Base-by-base conservation (phyloP, 2,329 filamentous ascomycete genomes). In the Acrodontium crateriforme region DNA sequence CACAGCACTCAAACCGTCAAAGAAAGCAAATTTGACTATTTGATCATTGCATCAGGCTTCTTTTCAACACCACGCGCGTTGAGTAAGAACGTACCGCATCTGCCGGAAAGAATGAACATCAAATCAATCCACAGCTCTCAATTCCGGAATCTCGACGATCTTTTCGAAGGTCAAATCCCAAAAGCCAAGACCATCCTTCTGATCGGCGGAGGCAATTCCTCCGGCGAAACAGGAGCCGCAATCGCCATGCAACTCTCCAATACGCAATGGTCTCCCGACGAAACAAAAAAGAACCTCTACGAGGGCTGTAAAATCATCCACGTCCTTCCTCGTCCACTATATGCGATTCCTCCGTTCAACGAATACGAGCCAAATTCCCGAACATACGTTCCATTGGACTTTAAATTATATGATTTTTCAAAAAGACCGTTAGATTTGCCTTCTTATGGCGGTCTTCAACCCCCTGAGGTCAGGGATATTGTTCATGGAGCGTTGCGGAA, bases 191-290 rank as follows among this genome's bases (percentile, higher is more conserved):
- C 61, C 1, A 71, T 89, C 10, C 60, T 83, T 1, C 62, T 91
- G 0, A 69, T 84, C 1, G 82, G 82, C 1, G 81, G 80, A 0
- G 79, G 84, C 42, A 84, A 89, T 67, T 87, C 80, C 2, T 81
- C 80, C 1, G 69, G 79, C 4, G 82, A 91, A 56, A 76, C 77
- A 26, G 76, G 80, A 0, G 74, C 71, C 7, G 73, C 74, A 2
- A 69, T 85, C 27, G 79, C 78, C 8, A 63, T 71, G 4, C 72
- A 84, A 36, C 52, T 87, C 1, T 85, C 80, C 0, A 72, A 72
- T 5, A 65, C 67, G 3, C 52, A 54, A 9, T 59, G 77, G 46
- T 65, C 69, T 0, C 67, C 73, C 0, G 42, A 39, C 5, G 37
- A 36, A 8, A 28, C 27, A 3, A 13, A 15, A 6, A 26, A 29